These are phyloP conservation scores for Camptophora hylomeconis DNA, from an alignment of 2,329 filamentous ascomycete genomes.

Conservation along the genomic window DNA sequence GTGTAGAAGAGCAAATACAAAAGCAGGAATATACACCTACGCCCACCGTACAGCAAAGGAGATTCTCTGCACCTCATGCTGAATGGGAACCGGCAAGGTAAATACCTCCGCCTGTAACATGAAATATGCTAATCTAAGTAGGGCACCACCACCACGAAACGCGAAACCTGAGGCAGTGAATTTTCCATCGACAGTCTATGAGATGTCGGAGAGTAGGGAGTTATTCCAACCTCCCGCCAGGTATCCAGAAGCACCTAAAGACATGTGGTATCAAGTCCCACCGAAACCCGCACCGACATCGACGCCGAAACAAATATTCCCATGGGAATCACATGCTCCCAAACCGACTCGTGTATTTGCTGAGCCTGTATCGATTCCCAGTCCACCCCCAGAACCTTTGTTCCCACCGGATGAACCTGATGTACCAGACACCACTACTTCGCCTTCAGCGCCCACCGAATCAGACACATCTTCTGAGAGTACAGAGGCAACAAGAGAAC, in stretches of 20 bases:
- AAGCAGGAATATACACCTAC: conserved; percentile 30
- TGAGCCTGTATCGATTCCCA: conserved; percentile 19
- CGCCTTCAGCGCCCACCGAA: no score
- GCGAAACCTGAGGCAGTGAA: conserved; percentile 76
- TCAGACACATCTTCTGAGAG: conserved; percentile 11
- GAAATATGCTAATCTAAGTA: conserved; percentile 23
- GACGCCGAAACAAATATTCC: conserved; percentile 60
- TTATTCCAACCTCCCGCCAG: conserved; percentile 64
- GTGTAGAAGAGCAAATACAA: conserved; percentile 29
- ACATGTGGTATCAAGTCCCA: conserved; percentile 82
- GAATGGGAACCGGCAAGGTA: conserved; percentile 52
- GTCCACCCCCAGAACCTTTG: conserved; percentile 12
- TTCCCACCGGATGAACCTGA: conserved; percentile 1
- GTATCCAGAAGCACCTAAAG: conserved; percentile 71
- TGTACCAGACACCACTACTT: not conserved
- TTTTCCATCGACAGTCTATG: conserved; percentile 65
- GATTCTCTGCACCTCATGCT: conserved; percentile 44
- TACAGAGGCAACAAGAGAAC: conserved; percentile 7
- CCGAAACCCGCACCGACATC: conserved; percentile 38
- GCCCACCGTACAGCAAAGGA: conserved; percentile 33
- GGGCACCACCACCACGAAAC: conserved; percentile 47
- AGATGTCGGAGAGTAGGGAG: conserved; percentile 63
- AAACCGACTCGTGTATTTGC: conserved; percentile 40
- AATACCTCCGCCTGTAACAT: conserved; percentile 16
- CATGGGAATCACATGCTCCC: conserved; percentile 66